A percentile compares a stretch with the other conserved stretches of the same genome.
phyloP scores from a whole-genome alignment of 2,329 filamentous ascomycete genomes.

The Berkeleyomyces rouxiae region DNA sequence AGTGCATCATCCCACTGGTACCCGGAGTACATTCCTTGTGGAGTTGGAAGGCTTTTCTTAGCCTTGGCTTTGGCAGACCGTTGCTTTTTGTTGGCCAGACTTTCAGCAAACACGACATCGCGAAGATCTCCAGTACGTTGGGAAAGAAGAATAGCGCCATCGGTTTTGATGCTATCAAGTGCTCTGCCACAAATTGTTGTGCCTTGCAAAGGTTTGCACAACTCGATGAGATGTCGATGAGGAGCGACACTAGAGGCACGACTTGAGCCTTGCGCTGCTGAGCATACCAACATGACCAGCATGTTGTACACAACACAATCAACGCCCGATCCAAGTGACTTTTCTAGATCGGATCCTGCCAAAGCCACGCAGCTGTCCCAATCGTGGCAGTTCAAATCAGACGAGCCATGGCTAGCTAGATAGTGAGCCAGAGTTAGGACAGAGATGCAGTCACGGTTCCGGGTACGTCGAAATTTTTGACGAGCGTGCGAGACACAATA shows the following conservation, averaged over 20 bases:
- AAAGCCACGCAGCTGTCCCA: neutral
- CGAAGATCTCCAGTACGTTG: constrained; percentile 35
- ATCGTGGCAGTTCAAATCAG: neutral
- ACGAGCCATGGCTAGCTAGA: neutral
- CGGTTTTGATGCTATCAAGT: constrained; percentile 25
- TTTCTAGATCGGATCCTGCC: neutral
- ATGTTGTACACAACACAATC: constrained; percentile 18
- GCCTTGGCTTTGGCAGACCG: neutral
- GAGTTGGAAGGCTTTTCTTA: neutral
- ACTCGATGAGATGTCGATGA: constrained; percentile 23
- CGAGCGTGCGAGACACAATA: constrained; percentile 1
- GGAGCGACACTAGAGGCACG: constrained; percentile 25
- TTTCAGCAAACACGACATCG: constrained; percentile 38
- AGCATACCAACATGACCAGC: constrained; percentile 26
- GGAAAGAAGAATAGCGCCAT: constrained; percentile 35
- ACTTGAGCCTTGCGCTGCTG: constrained; percentile 31
- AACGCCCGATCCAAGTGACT: neutral
- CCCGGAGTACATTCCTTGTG: constrained; percentile 20
- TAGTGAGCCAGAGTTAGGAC: constrained; percentile 3
- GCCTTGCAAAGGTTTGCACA: constrained; percentile 26
- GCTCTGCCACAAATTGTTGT: constrained; percentile 21
- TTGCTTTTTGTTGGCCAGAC: constrained; percentile 17
- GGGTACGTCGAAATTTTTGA: constrained; percentile 2
- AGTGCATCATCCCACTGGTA: constrained; percentile 27
- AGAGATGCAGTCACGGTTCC: constrained; percentile 5